Evolutionary conservation across 495 filamentous ascomycete species (phyloP).

Genomic region (Hypoxylon perforatum): DNA sequence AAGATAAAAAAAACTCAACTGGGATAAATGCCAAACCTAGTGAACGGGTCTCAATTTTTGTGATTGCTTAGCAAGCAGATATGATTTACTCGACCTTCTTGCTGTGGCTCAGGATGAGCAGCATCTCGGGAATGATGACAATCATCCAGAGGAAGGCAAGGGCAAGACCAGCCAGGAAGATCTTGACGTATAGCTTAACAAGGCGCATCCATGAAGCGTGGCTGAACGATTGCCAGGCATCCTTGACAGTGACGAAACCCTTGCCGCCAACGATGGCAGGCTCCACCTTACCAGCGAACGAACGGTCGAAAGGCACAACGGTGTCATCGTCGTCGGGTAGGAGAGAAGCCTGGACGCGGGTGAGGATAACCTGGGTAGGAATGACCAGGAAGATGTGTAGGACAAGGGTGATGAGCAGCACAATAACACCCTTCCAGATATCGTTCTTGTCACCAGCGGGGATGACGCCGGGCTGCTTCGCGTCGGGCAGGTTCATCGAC

Average conservation of each 20-base stretch:
- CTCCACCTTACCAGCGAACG: conserved; percentile 59
- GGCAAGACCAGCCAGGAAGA: conserved; percentile 54
- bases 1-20: background rate
- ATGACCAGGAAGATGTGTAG: conserved; percentile 51
- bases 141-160: conserved; percentile 59
- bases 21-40: conserved; percentile 5
- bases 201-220: conserved; percentile 72
- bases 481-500: conserved; percentile 42
- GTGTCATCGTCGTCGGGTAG: conserved; percentile 60
- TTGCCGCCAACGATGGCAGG: conserved; percentile 74
- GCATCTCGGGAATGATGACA: conserved; percentile 51
- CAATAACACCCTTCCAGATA: conserved; percentile 48
- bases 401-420: conserved; percentile 40
- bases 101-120: conserved; percentile 43
- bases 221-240: conserved; percentile 78
- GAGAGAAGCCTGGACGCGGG: conserved; percentile 62
- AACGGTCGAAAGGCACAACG: conserved; percentile 63
- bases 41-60: background rate
- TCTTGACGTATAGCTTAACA: conserved; percentile 75
- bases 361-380: conserved; percentile 55
- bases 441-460: conserved; percentile 36
- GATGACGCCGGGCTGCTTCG: conserved; percentile 28
- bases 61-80: background rate
- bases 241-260: conserved; percentile 72
- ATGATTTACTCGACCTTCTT: conserved; percentile 36